Conservation (phyloP, 129 eudicot genomes). For the Pittosporum tobira region DNA sequence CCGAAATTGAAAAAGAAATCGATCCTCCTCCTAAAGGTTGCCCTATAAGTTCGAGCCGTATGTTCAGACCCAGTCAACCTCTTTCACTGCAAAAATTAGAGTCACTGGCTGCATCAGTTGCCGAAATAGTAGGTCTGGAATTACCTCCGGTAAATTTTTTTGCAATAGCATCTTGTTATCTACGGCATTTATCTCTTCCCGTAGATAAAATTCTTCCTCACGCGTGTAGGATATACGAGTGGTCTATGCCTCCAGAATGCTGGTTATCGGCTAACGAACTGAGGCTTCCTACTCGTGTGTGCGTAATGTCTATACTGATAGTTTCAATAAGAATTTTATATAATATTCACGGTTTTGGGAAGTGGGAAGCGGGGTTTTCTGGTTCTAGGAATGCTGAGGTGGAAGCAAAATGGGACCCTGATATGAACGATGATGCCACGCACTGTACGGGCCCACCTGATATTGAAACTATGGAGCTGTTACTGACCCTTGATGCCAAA, state of each 20-base stretch:
- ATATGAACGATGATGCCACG: constrained; percentile 12
- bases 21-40: constrained; percentile 43
- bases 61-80: constrained; percentile 56
- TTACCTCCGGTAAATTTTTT: constrained; percentile 77
- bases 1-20: constrained; percentile 48
- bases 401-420: constrained; percentile 5
- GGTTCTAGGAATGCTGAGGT: constrained; percentile 19
- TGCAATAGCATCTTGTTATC: constrained; percentile 65
- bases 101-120: constrained; percentile 54
- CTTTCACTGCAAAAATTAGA: constrained; percentile 55
- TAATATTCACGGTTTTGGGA: constrained; percentile 68
- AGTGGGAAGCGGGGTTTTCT: constrained; percentile 60
- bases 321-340: constrained; percentile 58
- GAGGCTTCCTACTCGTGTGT: constrained; percentile 68
- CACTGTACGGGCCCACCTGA: neutral
- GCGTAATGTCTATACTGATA: constrained; percentile 61
- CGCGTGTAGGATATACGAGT: constrained; percentile 57
- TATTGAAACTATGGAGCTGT: constrained; percentile 30
- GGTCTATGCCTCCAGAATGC: constrained; percentile 81
- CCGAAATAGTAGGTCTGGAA: constrained; percentile 40
- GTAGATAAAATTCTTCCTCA: constrained; percentile 41
- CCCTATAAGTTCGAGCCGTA: constrained; percentile 45
- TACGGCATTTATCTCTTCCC: constrained; percentile 50
- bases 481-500: constrained; percentile 40
- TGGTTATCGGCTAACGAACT: constrained; percentile 54